Base-by-base conservation (phyloP, 768 basidiomycete species). In the Favolaschia claudopus region DNA sequence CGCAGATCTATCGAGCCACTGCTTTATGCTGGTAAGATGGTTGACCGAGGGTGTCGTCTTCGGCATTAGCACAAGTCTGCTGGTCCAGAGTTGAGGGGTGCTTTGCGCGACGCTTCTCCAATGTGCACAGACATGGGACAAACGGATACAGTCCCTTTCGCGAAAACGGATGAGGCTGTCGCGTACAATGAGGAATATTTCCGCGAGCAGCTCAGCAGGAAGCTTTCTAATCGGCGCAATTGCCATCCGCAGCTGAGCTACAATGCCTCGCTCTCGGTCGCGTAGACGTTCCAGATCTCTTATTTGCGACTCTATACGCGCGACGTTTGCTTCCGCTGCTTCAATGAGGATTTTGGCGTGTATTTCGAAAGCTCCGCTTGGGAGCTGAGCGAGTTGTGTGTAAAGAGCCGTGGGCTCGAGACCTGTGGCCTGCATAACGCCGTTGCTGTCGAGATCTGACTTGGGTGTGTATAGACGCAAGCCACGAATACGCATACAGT, bases 171-270 rank as follows among this genome's bases (percentile, higher is more conserved):
- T 14, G 28, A 29, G 28, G n/a, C n/a, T n/a, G n/a, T n/a, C n/a
- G n/a, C n/a, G n/a, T n/a, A n/a, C n/a, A n/a, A n/a, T n/a, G 17
- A 36, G 19, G 22, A 54, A 54, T 12, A 54, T 54, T 14, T 54
- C 29, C 20, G 31, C 31, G 22, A 54, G 42, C 15, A 54, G 17
- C 32, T 54, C 52, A 5, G 42, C 3, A 10, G 52, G 52, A 17
- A 54, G 42, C n/a, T 43, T 44, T 5, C 52, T 39, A 17, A 54
- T 36, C 40, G 52, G 52, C 6, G 52, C 12, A 22, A 54, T n/a
- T 8, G 29, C 31, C 22, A 22, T 2, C 34, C 20, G 7, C n/a
- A 54, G 52, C 2, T n/a, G 12, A 33, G 52, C 31, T 8, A 54
- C 15, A 17, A 40, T 2, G 4, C 17, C 27, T 19, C 51, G 51